A percentile compares a stretch with the other conserved stretches of the same genome.
These are phyloP conservation scores for Aspergillus diversus DNA, from an alignment of 495 filamentous ascomycete genomes.

Conservation along the genomic window DNA sequence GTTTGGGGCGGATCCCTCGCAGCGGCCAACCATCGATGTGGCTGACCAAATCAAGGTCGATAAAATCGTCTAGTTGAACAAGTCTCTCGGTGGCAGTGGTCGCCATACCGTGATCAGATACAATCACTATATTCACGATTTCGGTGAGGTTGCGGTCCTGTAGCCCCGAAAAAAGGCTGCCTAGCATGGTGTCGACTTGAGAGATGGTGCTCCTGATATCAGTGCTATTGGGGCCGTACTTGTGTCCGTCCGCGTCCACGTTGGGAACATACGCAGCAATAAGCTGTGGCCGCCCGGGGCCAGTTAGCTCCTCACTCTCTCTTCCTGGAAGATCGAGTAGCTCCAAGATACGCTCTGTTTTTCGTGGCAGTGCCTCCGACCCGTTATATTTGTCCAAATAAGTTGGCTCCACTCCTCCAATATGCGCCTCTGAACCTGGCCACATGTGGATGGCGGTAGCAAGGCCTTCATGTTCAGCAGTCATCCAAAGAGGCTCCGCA, in stretches of 20 bases:
- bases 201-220: constrained; percentile 76
- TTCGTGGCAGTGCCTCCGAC: constrained; percentile 69
- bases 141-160: constrained; percentile 80
- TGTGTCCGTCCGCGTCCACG: constrained; percentile 84
- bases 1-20: constrained; percentile 80
- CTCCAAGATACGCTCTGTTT: constrained; percentile 75
- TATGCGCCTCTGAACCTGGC: constrained; percentile 89
- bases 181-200: constrained; percentile 79
- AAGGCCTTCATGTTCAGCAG: constrained; percentile 78
- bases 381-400: constrained; percentile 85
- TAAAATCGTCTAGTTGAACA: constrained; percentile 89
- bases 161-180: constrained; percentile 72
- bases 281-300: constrained; percentile 70
- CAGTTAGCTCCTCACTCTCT: constrained; percentile 45
- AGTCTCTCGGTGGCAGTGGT: constrained; percentile 81
- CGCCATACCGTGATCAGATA: constrained; percentile 98
- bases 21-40: constrained; percentile 96
- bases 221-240: constrained; percentile 91
- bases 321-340: constrained; percentile 80
- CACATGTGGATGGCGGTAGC: constrained; percentile 94
- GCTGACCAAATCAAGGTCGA: constrained; percentile 72
- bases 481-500: constrained; percentile 91
- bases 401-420: constrained; percentile 64
- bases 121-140: constrained; percentile 95
- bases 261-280: constrained; percentile 95